Percentiles rank a stretch among this genome's conserved stretches.
Conservation (phyloP, 495 filamentous ascomycete species). For the Margaritispora aquatica region DNA sequence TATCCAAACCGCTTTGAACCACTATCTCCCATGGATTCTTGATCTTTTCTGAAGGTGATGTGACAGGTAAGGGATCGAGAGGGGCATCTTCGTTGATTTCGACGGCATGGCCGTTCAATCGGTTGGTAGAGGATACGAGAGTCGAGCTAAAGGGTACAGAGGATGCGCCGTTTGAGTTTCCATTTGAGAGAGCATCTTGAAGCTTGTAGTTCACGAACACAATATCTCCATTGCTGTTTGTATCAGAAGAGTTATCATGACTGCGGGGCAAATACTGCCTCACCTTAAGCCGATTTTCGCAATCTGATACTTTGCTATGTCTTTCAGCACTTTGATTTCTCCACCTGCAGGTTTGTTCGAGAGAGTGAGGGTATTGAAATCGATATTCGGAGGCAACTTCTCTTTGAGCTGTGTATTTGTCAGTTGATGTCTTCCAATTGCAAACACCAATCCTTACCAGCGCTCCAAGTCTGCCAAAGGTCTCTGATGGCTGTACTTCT, state of each 20-base stretch:
- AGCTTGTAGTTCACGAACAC: constrained; percentile 74
- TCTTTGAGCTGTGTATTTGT: constrained; percentile 18
- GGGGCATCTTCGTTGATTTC: constrained; percentile 60
- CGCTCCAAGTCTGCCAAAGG: constrained; percentile 43
- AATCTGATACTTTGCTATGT: constrained; percentile 62
- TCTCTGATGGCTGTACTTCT: constrained; percentile 50
- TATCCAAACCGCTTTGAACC: constrained; percentile 77
- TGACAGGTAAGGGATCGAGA: constrained; percentile 49
- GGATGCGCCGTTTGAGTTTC: constrained; percentile 27
- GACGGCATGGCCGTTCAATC: constrained; percentile 75
- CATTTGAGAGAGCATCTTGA: constrained; percentile 41
- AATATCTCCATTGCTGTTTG: constrained; percentile 76
- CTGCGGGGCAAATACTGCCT: not conserved
- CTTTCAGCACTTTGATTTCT: constrained; percentile 61
- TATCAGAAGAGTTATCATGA: not conserved
- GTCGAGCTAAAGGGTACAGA: constrained; percentile 20
- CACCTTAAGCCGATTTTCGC: constrained; percentile 66
- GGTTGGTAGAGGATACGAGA: constrained; percentile 40
- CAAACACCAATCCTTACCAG: constrained; percentile 34
- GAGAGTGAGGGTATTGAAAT: constrained; percentile 67
- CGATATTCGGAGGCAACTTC: constrained; percentile 42
- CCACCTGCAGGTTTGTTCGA: constrained; percentile 74
- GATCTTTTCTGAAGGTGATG: constrained; percentile 54
- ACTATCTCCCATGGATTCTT: constrained; percentile 94
- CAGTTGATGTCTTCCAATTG: not conserved